These are phyloP conservation scores for Candida peoriensis DNA, from an alignment of 805 yeast genomes.

Conservation along the genomic window DNA sequence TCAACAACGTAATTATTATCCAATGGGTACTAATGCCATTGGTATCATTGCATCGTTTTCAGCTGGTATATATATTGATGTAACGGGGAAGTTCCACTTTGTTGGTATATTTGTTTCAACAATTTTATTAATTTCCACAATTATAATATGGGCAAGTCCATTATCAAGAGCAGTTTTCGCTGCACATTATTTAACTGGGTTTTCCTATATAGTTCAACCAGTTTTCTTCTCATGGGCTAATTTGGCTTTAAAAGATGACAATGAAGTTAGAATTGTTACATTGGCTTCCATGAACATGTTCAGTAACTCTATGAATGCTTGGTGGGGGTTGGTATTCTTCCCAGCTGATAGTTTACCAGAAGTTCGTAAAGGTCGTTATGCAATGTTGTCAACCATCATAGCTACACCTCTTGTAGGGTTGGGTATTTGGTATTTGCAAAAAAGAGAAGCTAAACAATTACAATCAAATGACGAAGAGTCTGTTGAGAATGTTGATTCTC, in stretches of 20 bases:
- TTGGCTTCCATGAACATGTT: slow-evolving; percentile 65
- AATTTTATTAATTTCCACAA: slow-evolving; percentile 39
- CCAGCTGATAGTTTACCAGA: slow-evolving; percentile 47
- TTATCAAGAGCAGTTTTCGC: slow-evolving; percentile 36
- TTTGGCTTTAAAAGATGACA: slow-evolving; percentile 50
- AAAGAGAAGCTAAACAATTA: slow-evolving; percentile 24
- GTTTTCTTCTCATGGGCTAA: slow-evolving; percentile 62
- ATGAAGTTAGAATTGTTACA: slow-evolving; percentile 59
- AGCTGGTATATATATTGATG: slow-evolving; percentile 38
- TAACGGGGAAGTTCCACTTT: slow-evolving; percentile 38
- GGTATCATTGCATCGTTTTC: slow-evolving; percentile 40
- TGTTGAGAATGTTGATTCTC: background rate
- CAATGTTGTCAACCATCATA: slow-evolving; percentile 47
- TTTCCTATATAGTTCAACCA: slow-evolving; percentile 56
- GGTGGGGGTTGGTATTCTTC: slow-evolving; percentile 57
- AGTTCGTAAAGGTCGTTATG: slow-evolving; percentile 50
- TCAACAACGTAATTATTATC: slow-evolving; percentile 42
- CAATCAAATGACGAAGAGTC: background rate
- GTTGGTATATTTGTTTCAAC: slow-evolving; percentile 40
- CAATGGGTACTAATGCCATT: slow-evolving; percentile 47
- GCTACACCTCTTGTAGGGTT: slow-evolving; percentile 36
- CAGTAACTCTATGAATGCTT: slow-evolving; percentile 56
- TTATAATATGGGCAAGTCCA: slow-evolving; percentile 39
- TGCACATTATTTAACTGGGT: slow-evolving; percentile 52
- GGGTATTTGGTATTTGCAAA: slow-evolving; percentile 38